Conservation (phyloP, 2,329 filamentous ascomycete genomes). For the Aspergillus amoenus region DNA sequence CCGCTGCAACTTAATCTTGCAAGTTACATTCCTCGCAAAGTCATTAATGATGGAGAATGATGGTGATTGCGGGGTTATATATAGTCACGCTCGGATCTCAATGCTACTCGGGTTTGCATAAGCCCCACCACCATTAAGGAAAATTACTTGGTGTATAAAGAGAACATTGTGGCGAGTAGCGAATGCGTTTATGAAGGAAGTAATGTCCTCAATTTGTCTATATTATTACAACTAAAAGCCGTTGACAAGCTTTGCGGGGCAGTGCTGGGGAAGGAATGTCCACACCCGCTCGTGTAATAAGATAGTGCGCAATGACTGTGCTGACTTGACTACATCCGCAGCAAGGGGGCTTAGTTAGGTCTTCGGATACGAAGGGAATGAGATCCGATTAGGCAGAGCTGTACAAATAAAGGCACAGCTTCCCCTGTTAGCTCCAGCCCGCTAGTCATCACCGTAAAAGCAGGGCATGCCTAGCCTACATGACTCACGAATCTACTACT, state of each 20-base stretch:
- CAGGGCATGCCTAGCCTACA: background rate
- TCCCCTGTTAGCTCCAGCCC: background rate
- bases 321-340: background rate
- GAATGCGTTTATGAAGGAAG: no score
- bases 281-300: background rate
- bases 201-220: background rate
- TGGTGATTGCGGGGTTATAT: no score
- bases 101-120: no score
- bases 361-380: background rate
- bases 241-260: background rate
- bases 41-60: no score
- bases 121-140: background rate
- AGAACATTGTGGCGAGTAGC: no score
- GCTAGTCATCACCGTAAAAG: background rate
- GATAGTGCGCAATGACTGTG: no score
- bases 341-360: background rate
- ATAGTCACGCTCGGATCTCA: no score
- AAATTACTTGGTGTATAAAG: background rate
- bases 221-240: background rate
- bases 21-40: background rate
- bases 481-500: conserved; percentile 3
- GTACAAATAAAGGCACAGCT: no score
- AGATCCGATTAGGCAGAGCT: background rate
- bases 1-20: background rate
- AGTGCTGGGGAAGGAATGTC: background rate